These are phyloP conservation scores for Mortierella sp. DNA, from an alignment of 371 early-diverging fungal species.

Conservation along the genomic window DNA sequence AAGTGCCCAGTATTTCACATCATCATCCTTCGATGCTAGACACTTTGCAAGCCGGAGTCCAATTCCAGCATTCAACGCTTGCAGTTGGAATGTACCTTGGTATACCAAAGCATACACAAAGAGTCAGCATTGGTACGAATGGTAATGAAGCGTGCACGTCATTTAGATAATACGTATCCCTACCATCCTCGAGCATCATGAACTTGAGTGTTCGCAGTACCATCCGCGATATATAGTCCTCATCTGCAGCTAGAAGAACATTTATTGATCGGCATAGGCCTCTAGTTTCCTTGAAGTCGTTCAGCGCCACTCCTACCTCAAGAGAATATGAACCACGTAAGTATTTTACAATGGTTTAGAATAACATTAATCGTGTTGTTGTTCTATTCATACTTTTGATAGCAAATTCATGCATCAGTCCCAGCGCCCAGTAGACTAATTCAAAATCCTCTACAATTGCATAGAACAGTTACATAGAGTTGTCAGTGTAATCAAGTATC, in stretches of 20 bases:
- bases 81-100: slow-evolving; percentile 61
- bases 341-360: neutral
- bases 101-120: neutral
- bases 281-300: slow-evolving; percentile 69
- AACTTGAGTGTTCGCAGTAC: slow-evolving; percentile 80
- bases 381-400: slow-evolving; percentile 62
- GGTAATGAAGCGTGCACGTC: neutral
- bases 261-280: slow-evolving; percentile 73
- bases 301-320: slow-evolving; percentile 63
- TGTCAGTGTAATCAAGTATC: neutral
- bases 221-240: slow-evolving; percentile 78
- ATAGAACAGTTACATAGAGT: neutral
- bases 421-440: slow-evolving; percentile 86
- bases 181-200: slow-evolving; percentile 75
- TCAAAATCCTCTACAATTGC: slow-evolving; percentile 76
- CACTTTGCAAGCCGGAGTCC: slow-evolving; percentile 72
- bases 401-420: slow-evolving; percentile 86
- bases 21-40: slow-evolving; percentile 78
- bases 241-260: slow-evolving; percentile 69
- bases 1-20: slow-evolving; percentile 82
- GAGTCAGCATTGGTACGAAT: neutral
- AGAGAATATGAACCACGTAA: neutral
- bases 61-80: slow-evolving; percentile 72
- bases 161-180: neutral
- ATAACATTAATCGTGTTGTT: neutral